These are phyloP conservation scores for Globisporangium echinulatum DNA, from an alignment of 352 stramenopile genomes.

Conservation along the genomic window DNA sequence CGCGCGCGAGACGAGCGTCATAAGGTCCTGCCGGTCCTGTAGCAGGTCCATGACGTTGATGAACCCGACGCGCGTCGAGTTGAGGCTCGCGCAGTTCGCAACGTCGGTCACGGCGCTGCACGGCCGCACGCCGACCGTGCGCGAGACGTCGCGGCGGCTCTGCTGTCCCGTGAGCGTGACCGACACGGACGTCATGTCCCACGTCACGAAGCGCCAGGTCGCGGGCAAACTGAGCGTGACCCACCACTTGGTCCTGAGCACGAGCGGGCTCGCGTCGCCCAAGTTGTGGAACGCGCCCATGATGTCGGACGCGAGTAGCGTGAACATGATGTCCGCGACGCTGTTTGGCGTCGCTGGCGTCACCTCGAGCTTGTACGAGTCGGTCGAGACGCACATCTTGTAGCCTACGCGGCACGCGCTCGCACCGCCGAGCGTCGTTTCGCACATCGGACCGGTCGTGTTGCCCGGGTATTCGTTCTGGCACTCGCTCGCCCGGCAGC, in stretches of 20 bases:
- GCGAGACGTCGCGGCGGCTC: slow-evolving; percentile 15
- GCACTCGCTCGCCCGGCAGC: slow-evolving; percentile 60
- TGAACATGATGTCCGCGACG: slow-evolving; percentile 59
- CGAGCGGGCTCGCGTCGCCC: slow-evolving; percentile 40
- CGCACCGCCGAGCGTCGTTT: slow-evolving; percentile 30
- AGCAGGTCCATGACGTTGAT: slow-evolving; percentile 60
- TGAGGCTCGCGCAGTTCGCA: slow-evolving; percentile 34
- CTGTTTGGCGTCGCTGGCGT: slow-evolving; percentile 52
- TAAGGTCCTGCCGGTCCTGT: slow-evolving; percentile 38
- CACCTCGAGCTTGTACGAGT: slow-evolving; percentile 67
- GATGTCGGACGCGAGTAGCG: slow-evolving; percentile 65
- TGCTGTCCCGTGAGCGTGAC: slow-evolving; percentile 29
- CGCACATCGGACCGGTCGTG: slow-evolving; percentile 34
- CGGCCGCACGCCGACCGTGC: slow-evolving; percentile 27
- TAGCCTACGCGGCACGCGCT: slow-evolving; percentile 50
- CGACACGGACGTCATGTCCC: slow-evolving; percentile 44
- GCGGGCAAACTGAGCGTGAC: slow-evolving; percentile 54
- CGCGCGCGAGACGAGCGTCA: slow-evolving; percentile 33
- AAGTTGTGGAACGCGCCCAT: slow-evolving; percentile 68
- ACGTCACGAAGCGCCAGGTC: slow-evolving; percentile 66
- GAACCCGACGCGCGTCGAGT: slow-evolving; percentile 46
- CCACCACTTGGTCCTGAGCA: slow-evolving; percentile 55
- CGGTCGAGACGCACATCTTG: slow-evolving; percentile 59
- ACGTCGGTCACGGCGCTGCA: slow-evolving; percentile 43
- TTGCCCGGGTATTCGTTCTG: slow-evolving; percentile 58